These are phyloP conservation scores for Heterotrichella gracilis DNA, from an alignment of 352 stramenopile species.

Conservation along the genomic window DNA sequence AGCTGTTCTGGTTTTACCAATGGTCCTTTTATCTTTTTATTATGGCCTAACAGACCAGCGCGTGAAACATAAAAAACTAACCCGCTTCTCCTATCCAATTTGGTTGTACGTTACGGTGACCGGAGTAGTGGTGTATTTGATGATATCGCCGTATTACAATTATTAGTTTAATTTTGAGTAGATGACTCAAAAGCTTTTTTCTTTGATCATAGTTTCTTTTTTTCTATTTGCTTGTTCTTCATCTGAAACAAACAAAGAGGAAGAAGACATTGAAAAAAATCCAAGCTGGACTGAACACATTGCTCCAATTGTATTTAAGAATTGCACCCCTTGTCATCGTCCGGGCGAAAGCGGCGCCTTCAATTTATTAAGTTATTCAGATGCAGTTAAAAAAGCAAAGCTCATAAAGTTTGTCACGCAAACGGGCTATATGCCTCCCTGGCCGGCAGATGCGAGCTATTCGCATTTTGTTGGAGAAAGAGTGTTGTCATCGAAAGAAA, in stretches of 20 bases:
- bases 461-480: background rate
- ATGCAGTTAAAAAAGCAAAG: background rate
- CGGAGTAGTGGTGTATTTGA: background rate
- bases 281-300: background rate
- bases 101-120: background rate
- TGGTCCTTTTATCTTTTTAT: background rate
- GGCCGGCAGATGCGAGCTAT: background rate
- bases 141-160: background rate
- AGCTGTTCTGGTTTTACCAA: background rate
- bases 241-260: background rate
- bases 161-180: too few relatives aligned
- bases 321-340: background rate
- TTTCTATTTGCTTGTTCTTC: background rate
- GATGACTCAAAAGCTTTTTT: too few relatives aligned
- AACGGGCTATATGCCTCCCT: background rate
- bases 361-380: background rate
- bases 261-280: background rate
- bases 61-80: constrained; percentile 7
- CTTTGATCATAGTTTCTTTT: too few relatives aligned
- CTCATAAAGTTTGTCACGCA: background rate
- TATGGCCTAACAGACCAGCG: background rate
- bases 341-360: background rate
- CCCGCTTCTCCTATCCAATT: background rate
- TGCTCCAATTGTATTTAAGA: background rate
- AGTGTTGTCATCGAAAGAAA: background rate